Evolutionary conservation across 2,329 filamentous ascomycete species (phyloP), one percentile per base, ranked within the genome.

Genomic region (Colletotrichum orchidophilum): DNA sequence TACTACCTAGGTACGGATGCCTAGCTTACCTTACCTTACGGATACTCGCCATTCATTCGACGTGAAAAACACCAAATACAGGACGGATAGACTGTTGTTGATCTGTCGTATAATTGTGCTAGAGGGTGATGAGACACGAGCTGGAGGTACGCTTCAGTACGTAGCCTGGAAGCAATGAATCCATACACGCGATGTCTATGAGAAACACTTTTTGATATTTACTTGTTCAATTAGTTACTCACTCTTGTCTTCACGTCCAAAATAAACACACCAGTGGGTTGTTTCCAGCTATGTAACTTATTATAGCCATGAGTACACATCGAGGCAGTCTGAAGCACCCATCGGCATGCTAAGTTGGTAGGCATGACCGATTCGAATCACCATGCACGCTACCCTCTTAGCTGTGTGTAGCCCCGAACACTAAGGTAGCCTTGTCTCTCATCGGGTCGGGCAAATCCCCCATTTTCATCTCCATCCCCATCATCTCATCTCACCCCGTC

Each of bases 381-480:
- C 15, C 7, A 9, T 3, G 27, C 31, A 18, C 59, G 59, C 59
- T 52, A 62, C 29, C 42, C 15, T 18, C 39, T 29, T 49, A 29
- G 21, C 49, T 52, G 27, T 26, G 27, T 26, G 53, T 42, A 49
- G 42, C 54, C 35, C n/a, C 27, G 13, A 29, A 5, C 46, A 13
- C 58, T 62, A 59, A 35, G 18, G 21, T n/a, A 52, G 59, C 9
- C 59, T 52, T 15, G 29, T 50, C 50, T 29, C 29, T 39, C 21
- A 46, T 61, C 21, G 49, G 63, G 42, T 60, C 31, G 63, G 55
- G 55, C 58, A 39, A 67, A 49, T 63, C 49, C 39, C 39, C 39
- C 39, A 46, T 46, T 8, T 46, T 46, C 58, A 67, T 63, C 49
- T 42, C 64, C 31, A 67, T 63, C 49, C 42, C 64, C 31, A 63